Percentiles rank a stretch among this genome's conserved stretches.
phyloP scores from a whole-genome alignment of 257 asterid genomes.

The Lycium ferocissimum region DNA sequence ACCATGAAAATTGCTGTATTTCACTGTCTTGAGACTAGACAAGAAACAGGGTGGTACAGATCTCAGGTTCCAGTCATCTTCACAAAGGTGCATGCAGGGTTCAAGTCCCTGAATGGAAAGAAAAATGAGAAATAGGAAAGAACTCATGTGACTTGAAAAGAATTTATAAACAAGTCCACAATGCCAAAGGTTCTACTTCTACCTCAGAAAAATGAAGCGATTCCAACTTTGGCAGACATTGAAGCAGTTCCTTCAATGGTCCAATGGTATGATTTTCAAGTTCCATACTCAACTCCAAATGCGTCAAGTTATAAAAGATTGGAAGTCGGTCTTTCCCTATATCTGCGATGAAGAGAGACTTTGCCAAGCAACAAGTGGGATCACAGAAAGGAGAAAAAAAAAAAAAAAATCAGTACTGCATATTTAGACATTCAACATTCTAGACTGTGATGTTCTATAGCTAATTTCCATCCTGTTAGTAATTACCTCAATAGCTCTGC shows the following conservation, averaged over 20 bases:
- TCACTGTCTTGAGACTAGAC: slow-evolving; percentile 50
- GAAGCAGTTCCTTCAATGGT: slow-evolving; percentile 47
- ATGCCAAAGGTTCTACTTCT: background rate
- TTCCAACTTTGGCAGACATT: slow-evolving; percentile 50
- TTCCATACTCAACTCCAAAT: slow-evolving; percentile 52
- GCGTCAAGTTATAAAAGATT: slow-evolving; percentile 45
- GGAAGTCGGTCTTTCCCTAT: slow-evolving; percentile 40
- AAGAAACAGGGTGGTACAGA: slow-evolving; percentile 40
- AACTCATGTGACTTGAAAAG: background rate
- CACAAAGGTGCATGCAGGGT: slow-evolving; percentile 27
- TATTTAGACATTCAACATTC: slow-evolving; percentile 15
- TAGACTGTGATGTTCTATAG: background rate
- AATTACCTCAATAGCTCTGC: slow-evolving; percentile 52
- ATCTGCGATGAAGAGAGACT: slow-evolving; percentile 50
- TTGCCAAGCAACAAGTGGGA: slow-evolving; percentile 21
- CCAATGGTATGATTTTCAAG: slow-evolving; percentile 37
- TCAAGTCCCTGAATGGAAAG: slow-evolving; percentile 48
- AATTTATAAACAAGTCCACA: background rate
- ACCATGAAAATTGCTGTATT: slow-evolving; percentile 48
- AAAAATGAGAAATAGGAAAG: slow-evolving; percentile 12
- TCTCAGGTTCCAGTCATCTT: slow-evolving; percentile 40
- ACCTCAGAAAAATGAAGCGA: slow-evolving; percentile 53
- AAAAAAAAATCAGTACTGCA: background rate
- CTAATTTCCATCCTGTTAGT: background rate
- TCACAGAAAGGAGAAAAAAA: background rate